Percentiles rank a stretch among this genome's conserved stretches.
These are phyloP conservation scores for Xanthoconium purpureum DNA, from an alignment of 768 basidiomycete genomes.

Conservation along the genomic window DNA sequence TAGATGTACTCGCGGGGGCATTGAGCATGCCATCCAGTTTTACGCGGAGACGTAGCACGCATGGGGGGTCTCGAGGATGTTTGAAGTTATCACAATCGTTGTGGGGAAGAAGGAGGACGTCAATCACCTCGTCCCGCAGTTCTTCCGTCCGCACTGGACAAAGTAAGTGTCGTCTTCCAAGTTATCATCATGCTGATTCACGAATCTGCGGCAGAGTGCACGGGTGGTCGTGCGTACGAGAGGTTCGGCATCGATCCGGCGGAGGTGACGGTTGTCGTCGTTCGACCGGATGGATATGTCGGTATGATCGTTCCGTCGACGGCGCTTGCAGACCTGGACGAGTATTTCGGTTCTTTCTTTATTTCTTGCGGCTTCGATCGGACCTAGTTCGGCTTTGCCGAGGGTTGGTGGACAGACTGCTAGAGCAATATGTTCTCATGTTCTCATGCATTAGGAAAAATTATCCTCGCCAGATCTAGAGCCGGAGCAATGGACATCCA, in stretches of 20 bases:
- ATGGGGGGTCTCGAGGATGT: conserved; percentile 24
- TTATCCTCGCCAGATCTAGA: too few species aligned
- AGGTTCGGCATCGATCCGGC: conserved; percentile 31
- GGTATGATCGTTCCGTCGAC: conserved; percentile 30
- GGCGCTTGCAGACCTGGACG: conserved; percentile 34
- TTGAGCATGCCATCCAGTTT: conserved; percentile 21
- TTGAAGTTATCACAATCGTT: conserved; percentile 24
- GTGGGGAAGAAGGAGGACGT: conserved; percentile 29
- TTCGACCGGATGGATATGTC: conserved; percentile 41
- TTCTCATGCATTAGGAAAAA: too few species aligned
- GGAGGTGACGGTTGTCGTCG: conserved; percentile 32
- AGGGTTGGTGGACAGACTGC: too few species aligned
- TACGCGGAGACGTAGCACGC: conserved; percentile 27
- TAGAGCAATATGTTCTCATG: too few species aligned
- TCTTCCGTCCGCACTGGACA: conserved; percentile 41
- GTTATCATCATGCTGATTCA: not conserved
- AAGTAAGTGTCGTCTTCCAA: conserved; percentile 29
- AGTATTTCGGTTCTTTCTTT: conserved; percentile 47
- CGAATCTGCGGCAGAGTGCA: conserved; percentile 12
- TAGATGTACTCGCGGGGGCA: conserved; percentile 26
- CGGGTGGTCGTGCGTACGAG: conserved; percentile 35
- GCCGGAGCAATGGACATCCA: too few species aligned
- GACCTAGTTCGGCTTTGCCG: too few species aligned
- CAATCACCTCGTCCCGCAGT: conserved; percentile 30
- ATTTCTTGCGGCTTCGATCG: too few species aligned